phyloP scores from a whole-genome alignment of 768 basidiomycete genomes.

The Tephrocybe sp. region DNA sequence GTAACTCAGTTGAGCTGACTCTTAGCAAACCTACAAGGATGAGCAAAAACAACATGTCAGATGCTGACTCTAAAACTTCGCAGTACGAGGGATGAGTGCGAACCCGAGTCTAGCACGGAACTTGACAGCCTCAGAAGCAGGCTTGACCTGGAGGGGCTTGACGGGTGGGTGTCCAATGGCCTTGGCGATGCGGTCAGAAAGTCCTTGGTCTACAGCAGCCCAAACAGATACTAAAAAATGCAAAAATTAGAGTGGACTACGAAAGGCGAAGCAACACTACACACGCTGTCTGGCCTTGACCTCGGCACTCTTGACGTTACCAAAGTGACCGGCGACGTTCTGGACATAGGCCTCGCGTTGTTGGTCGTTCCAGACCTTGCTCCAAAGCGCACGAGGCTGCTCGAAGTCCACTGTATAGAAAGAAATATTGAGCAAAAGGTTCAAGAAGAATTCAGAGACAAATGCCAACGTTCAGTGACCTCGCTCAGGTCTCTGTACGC shows the following conservation, averaged over 20 bases:
- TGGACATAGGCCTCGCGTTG: conserved; percentile 60
- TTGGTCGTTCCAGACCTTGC: conserved; percentile 63
- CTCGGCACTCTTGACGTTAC: conserved; percentile 55
- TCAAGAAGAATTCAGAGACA: conserved; percentile 8
- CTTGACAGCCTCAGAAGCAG: conserved; percentile 56
- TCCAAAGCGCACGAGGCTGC: conserved; percentile 74
- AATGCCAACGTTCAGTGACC: conserved; percentile 72
- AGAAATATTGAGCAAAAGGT: not conserved
- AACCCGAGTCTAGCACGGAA: conserved; percentile 47
- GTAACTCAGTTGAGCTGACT: conserved; percentile 9
- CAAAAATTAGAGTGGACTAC: not conserved
- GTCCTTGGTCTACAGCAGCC: conserved; percentile 72
- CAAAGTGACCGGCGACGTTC: conserved; percentile 68
- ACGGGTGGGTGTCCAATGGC: conserved; percentile 62
- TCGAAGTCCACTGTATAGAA: conserved; percentile 71
- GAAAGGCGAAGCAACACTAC: conserved; percentile 25
- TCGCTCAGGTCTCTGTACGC: conserved; percentile 70
- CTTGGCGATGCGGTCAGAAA: conserved; percentile 78
- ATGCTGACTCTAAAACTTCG: conserved; percentile 12
- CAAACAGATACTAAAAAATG: conserved; percentile 66
- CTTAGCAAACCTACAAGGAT: conserved; percentile 12
- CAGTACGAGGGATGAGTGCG: conserved; percentile 11
- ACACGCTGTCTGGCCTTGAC: conserved; percentile 68
- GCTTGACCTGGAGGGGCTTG: conserved; percentile 59
- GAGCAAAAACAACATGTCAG: conserved; percentile 6